Base-by-base conservation (phyloP, 2,329 filamentous ascomycete genomes). In the Fusarium pseudoanthophilum region DNA sequence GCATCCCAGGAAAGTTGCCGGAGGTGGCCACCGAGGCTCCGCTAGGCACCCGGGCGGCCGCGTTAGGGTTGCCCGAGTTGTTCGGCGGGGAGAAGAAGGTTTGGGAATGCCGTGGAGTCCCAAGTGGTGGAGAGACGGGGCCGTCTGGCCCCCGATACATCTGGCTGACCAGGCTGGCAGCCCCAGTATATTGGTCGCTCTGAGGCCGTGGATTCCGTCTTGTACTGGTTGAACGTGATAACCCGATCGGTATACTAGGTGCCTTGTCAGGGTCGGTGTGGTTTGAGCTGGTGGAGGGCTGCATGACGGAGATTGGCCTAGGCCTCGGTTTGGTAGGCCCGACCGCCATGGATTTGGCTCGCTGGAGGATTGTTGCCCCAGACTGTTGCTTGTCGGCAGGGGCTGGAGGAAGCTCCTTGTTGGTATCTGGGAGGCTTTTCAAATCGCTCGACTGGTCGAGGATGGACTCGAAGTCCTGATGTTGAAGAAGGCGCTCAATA, bases 381-480 rank as follows among this genome's bases (percentile, higher is more conserved):
- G 85, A 75, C 30, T 77, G 75, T 18, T 77, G 76, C 60, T 80
- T 81, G 15, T 79, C 77, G 67, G 59, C 83, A 79, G 86, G 88
- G 2, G 94, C 91, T 5, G 93, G 89, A 11, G 94, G 93, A 24
- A 97, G 89, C n/a, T 96, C 95, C 82, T 97, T 97, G 82, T 96
- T 92, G 42, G 86, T 88, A 79, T 92, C 88, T 45, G 78, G 74
- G 34, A 75, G 78, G 32, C 78, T 78, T 64, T 82, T 80, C 61
- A 81, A 77, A 63, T 92, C 89, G 58, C 90, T 89, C 14, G 92
- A 93, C 81, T 94, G 93, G 80, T 97, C 94, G 45, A 98, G 87
- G 69, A 98, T 97, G 71, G 94, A 91, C 84, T 99, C 95, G 76
- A 97, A 98, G 75, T 97, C 95, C 79, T 97, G 93, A 83, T 98